Base-by-base conservation (phyloP, 345 rosid genomes). In the Salix caprea region DNA sequence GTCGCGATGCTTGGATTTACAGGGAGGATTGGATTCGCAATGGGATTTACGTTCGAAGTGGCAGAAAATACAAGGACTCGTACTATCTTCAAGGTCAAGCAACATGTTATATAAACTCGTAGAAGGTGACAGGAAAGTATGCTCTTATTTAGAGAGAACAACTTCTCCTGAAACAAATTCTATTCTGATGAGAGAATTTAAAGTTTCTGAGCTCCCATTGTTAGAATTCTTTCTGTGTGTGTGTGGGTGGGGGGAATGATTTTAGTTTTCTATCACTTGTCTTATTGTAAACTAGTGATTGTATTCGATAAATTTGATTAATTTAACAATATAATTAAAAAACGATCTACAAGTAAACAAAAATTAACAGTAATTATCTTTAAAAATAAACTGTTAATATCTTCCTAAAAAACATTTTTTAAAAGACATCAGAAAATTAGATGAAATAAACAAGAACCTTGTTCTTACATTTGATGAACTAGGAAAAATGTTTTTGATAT, bases 1-100 rank as follows among this genome's bases (percentile, higher is more conserved):
- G 91, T 28, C 89, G 98, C 32, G 99, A 96, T 74, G 97, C 96
- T 37, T 96, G 99, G 98, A 82, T 96, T 67, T 89, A 91, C 72
- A 86, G 92, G 40, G 91, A 84, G 37, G 96, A 96, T 65, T 96
- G 99, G 99, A 90, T 91, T 74, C 86, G 83, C 37, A 92, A 83
- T 71, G 99, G 99, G 70, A 86, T 96, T 79, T 89, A 88, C 77
- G 60, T 87, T 19, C 96, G 93, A 18, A 90, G 88, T 67, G 89
- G 88, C 76, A 90, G 89, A 82, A 96, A 93, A 87, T 96, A 96
- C 86, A 92, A 86, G 86, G 98, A 96, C 78, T 96, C 98, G 48
- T 90, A 86, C 83, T 93, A 85, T 70, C 83, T 93, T 74, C 91
- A 92, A 86, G 96, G 94, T 50, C 94, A 91, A 82, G 94, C 96